A percentile compares a stretch with the other conserved stretches of the same genome.
Conservation (phyloP, 352 stramenopile species). For the Phytophthora parvispora region DNA sequence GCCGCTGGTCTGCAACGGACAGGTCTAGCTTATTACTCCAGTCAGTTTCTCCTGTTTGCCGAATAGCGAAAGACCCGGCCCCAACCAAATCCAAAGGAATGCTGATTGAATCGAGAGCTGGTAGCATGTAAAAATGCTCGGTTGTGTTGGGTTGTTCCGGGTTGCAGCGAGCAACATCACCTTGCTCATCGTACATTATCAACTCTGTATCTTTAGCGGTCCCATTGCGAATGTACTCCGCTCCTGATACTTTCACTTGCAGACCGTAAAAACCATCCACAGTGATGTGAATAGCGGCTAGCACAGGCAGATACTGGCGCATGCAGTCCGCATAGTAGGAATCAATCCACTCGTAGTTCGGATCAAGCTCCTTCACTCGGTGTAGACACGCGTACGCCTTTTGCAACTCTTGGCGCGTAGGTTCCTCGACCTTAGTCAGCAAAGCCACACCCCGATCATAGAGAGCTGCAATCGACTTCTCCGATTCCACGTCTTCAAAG, state of each 20-base stretch:
- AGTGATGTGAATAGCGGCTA: constrained; percentile 76
- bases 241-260: constrained; percentile 82
- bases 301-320: constrained; percentile 73
- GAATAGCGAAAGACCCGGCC: constrained; percentile 80
- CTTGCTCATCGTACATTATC: constrained; percentile 68
- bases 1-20: constrained; percentile 75
- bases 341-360: constrained; percentile 88
- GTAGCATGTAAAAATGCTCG: constrained; percentile 70
- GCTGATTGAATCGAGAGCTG: constrained; percentile 58
- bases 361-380: constrained; percentile 74
- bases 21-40: constrained; percentile 86
- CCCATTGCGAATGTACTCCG: constrained; percentile 80
- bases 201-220: constrained; percentile 82
- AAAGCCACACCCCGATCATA: constrained; percentile 79
- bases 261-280: constrained; percentile 82
- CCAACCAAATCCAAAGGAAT: constrained; percentile 86
- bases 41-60: constrained; percentile 85
- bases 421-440: constrained; percentile 73
- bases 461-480: constrained; percentile 70
- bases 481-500: constrained; percentile 80
- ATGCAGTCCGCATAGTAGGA: constrained; percentile 82
- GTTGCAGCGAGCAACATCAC: constrained; percentile 64
- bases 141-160: constrained; percentile 50
- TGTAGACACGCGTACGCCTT: constrained; percentile 82
- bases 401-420: constrained; percentile 65